Evolutionary conservation across 768 basidiomycete species (phyloP).

Genomic region (Leccinum uliginosum): DNA sequence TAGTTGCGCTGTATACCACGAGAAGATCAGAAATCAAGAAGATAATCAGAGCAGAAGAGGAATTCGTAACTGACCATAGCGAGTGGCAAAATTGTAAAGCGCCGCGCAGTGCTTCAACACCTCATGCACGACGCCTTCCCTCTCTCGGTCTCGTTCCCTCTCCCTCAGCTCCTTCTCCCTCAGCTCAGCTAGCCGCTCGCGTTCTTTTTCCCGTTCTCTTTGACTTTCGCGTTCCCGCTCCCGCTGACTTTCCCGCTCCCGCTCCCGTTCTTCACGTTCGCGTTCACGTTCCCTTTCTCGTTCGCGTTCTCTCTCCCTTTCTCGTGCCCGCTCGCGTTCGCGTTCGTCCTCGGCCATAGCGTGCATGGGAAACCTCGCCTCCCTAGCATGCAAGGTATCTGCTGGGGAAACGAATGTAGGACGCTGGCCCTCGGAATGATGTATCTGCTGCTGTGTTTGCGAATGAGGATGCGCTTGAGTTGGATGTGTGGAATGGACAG

Average conservation of each 20-base stretch:
- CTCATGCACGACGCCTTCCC: conserved; percentile 22
- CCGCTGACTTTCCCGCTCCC: conserved; percentile 15
- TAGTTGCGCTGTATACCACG: conserved; percentile 22
- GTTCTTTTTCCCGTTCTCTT: conserved; percentile 20
- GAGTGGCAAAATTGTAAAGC: conserved; percentile 61
- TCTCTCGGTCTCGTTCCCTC: conserved; percentile 20
- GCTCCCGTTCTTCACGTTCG: conserved; percentile 19
- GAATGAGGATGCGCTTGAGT: conserved; percentile 26
- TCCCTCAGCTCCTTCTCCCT: conserved; percentile 23
- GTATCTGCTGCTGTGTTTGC: conserved; percentile 25
- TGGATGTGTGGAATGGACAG: conserved; percentile 18
- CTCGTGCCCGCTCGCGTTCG: conserved; percentile 18
- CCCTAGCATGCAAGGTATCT: conserved; percentile 27
- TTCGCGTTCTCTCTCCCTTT: neutral
- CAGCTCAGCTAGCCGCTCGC: conserved; percentile 19
- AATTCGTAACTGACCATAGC: conserved; percentile 49
- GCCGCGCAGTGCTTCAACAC: conserved; percentile 49
- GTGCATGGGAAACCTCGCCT: conserved; percentile 11
- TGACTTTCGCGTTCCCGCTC: conserved; percentile 23
- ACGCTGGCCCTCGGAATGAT: conserved; percentile 21
- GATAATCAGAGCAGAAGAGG: neutral
- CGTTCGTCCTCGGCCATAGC: conserved; percentile 16
- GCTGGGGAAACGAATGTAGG: conserved; percentile 27
- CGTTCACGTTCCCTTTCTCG: conserved; percentile 18
- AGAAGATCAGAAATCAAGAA: conserved; percentile 3